A percentile compares a stretch with the other conserved stretches of the same genome.
Evolutionary conservation across 2,329 filamentous ascomycete genomes (phyloP).

Genomic region (Aspergillus sp.): DNA sequence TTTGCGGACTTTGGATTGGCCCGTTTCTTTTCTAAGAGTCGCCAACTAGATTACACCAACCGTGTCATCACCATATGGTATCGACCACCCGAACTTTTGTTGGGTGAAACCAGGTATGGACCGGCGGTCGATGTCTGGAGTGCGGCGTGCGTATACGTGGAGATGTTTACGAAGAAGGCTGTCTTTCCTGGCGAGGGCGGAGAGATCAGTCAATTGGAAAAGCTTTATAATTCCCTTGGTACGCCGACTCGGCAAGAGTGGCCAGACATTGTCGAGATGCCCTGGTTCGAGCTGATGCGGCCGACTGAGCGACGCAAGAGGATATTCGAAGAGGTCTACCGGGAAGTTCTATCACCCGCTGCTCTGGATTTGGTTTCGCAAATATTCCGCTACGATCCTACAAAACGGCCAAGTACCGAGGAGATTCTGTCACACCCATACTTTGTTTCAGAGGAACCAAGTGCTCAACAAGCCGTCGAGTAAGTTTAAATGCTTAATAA

Average conservation of each 20-base stretch:
- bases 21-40: constrained; percentile 90
- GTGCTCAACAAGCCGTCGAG: constrained; percentile 76
- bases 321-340: constrained; percentile 81
- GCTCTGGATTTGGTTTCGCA: constrained; percentile 78
- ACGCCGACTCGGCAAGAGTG: constrained; percentile 83
- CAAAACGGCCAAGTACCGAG: constrained; percentile 76
- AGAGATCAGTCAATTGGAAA: constrained; percentile 94
- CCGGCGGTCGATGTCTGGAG: constrained; percentile 95
- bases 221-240: constrained; percentile 90
- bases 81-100: constrained; percentile 81
- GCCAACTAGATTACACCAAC: constrained; percentile 94
- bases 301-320: constrained; percentile 72
- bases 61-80: constrained; percentile 99
- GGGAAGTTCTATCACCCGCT: constrained; percentile 71
- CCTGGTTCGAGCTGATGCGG: constrained; percentile 91
- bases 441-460: constrained; percentile 79
- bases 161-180: constrained; percentile 90
- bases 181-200: constrained; percentile 95
- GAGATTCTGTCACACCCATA: constrained; percentile 86
- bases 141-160: constrained; percentile 91
- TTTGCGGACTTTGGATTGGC: constrained; percentile 95
- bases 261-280: constrained; percentile 89
- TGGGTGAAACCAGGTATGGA: constrained; percentile 88
- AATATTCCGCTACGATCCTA: constrained; percentile 90
- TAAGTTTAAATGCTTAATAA: constrained; percentile 53